Evolutionary conservation across 1,139 yeast species (phyloP), one percentile per base, ranked within the genome.

Genomic region (Nakaseomyces sp.): DNA sequence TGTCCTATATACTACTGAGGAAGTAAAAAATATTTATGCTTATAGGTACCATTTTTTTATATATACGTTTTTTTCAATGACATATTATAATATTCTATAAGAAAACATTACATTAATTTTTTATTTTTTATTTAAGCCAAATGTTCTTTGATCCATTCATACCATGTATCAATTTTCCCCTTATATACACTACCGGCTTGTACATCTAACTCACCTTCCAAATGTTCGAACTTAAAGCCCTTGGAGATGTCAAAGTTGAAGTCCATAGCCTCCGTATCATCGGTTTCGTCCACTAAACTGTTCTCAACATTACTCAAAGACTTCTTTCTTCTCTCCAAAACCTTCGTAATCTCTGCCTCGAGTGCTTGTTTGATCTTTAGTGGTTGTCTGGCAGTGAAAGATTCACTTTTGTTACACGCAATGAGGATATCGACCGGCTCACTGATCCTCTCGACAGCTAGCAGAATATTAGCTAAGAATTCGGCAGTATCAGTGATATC

Each of bases 391-490:
- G 94, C 77, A 52, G 86, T 86, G 66, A 91, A 91, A 41, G 81
- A 73, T 57, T 91, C 97, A 38, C 74, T 73, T 60, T 88, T 88
- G 66, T 89, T 91, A 47, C 89, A 77, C 24, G 89, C 93, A 52
- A 89, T 67, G 46, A 85, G 67, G 43, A 81, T 68, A 58, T 84
- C 91, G 15, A 82, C 71, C 2, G 93, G 93, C 16, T 79, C 77
- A 45, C 71, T 66, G 41, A 70, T 66, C 13, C 30, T 35, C 56
- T 84, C 93, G 2, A 86, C 77, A 20, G 72, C 58, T 17, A 73
- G 65, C 37, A 82, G 65, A 32, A 82, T 65, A 43, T 74, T 72
- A 56, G 78, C 72, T 46, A 84, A 61, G 47, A 75, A 74, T 46
- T 72, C 70, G 1, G 83, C 79, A 7, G 76, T 71, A 10, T 65